Evolutionary conservation across 2,329 filamentous ascomycete species (phyloP).

Genomic region (Celoporthe dispersa): DNA sequence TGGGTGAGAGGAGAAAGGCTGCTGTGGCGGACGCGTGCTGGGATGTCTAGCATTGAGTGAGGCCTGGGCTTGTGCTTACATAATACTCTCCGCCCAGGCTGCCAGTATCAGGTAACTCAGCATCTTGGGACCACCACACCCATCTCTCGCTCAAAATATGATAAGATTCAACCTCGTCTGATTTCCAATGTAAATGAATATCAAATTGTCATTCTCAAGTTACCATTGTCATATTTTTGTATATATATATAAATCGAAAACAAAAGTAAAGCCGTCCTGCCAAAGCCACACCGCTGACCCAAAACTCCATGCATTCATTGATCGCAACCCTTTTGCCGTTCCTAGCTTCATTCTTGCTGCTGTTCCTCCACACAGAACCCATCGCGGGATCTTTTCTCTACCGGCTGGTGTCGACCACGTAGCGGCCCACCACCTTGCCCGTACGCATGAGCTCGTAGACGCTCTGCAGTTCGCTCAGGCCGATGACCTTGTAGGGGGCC

Average conservation of each 20-base stretch:
- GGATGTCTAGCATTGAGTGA: background rate
- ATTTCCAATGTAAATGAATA: background rate
- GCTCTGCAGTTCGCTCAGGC: slow-evolving; percentile 76
- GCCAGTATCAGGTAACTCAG: background rate
- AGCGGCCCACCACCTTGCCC: slow-evolving; percentile 76
- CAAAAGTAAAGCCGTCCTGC: background rate
- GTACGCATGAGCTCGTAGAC: slow-evolving; percentile 79
- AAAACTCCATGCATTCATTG: slow-evolving; percentile 19
- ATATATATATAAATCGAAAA: background rate
- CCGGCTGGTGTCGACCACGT: slow-evolving; percentile 76
- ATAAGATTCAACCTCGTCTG: background rate
- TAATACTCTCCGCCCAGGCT: background rate
- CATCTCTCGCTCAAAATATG: too few species aligned
- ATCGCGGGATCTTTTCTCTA: slow-evolving; percentile 41
- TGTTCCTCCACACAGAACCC: background rate
- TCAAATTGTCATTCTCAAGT: background rate
- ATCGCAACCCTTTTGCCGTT: background rate
- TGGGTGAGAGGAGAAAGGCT: background rate
- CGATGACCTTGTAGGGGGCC: slow-evolving; percentile 83
- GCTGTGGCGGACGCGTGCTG: background rate
- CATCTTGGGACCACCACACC: too few species aligned
- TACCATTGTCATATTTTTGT: background rate
- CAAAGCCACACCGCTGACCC: slow-evolving; percentile 4
- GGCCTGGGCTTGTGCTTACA: background rate
- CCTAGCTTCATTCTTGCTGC: background rate